These are phyloP conservation scores for Malbranchea cinnamomea DNA, from an alignment of 2,329 filamentous ascomycete species.

Conservation along the genomic window DNA sequence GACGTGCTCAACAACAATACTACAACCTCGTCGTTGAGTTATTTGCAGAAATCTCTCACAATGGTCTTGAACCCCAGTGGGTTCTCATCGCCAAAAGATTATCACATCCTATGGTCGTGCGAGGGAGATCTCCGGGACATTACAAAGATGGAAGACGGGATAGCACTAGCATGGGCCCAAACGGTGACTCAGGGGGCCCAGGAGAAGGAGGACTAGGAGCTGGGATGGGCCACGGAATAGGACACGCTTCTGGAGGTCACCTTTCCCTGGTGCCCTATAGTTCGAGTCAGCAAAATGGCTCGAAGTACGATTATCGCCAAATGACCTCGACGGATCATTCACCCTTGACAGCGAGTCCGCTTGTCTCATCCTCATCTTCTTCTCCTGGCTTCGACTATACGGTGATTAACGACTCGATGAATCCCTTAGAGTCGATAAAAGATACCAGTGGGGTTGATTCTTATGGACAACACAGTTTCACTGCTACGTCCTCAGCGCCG, in stretches of 20 bases:
- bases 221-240: constrained; percentile 18
- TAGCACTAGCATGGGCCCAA: constrained; percentile 54
- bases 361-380: constrained; percentile 26
- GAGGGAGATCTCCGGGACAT: constrained; percentile 67
- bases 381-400: constrained; percentile 22
- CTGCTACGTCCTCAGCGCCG: constrained; percentile 12
- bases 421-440: constrained; percentile 26
- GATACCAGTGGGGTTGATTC: constrained; percentile 17
- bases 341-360: constrained; percentile 23
- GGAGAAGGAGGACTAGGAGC: constrained; percentile 18
- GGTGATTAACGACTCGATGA: constrained; percentile 24
- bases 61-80: constrained; percentile 37
- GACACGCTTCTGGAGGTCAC: constrained; percentile 18
- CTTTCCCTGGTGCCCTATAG: constrained; percentile 23
- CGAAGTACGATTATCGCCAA: constrained; percentile 24
- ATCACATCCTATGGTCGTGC: constrained; percentile 74
- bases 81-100: constrained; percentile 57
- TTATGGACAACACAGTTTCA: constrained; percentile 20
- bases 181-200: constrained; percentile 39
- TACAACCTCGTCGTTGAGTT: constrained; percentile 84
- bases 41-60: constrained; percentile 50
- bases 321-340: constrained; percentile 22
- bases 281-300: constrained; percentile 16
- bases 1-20: constrained; percentile 79
- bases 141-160: constrained; percentile 57